Base-by-base conservation (phyloP, 345 rosid genomes). In the Eucalyptus curtisii region DNA sequence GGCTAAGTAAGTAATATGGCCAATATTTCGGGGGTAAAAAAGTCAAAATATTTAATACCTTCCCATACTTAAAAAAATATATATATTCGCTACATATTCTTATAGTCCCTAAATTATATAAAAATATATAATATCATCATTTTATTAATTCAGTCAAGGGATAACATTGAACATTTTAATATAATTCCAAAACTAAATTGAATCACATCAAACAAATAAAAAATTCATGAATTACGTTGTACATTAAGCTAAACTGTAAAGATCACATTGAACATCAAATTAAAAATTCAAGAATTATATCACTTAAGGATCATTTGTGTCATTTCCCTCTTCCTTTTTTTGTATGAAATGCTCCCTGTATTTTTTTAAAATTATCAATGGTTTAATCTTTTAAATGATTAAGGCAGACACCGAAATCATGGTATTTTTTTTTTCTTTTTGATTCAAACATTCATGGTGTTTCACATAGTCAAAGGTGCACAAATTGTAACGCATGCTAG, bases 331-430 rank as follows among this genome's bases (percentile, higher is more conserved):
- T 5, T 15, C 3, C 4, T 66, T 15, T 59, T 16, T 31, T 66
- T 66, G 9, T 31, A 3, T 31, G 31, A 66, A 66, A 15, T 31
- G 37, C 40, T 64, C 11, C 6, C 1, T 0, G 3, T 8, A 8
- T 31, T 17, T 24, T 66, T 66, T 16, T 11, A 4, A 31, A 31
- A 31, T 66, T 16, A 31, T 6, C 0, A 0, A 30, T 0, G 1
- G 8, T 61, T 61, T 27, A 61, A 61, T 30, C 68, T 30, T 61
- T 61, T 27, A 30, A 3, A 13, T 30, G 16, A 61, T 13, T 61
- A 64, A 64, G 22, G 4, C 0, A 16, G 20, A 27, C 33, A 30
- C 3, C 1, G 16, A 61, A 61, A 61, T 61, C 33, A 12, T 30
- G 33, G 33, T 3, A 22, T 20, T 4, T 55, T 22, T 9, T 55